These are phyloP conservation scores for Collybiopsis luxurians DNA, from an alignment of 768 basidiomycete species.

Conservation along the genomic window DNA sequence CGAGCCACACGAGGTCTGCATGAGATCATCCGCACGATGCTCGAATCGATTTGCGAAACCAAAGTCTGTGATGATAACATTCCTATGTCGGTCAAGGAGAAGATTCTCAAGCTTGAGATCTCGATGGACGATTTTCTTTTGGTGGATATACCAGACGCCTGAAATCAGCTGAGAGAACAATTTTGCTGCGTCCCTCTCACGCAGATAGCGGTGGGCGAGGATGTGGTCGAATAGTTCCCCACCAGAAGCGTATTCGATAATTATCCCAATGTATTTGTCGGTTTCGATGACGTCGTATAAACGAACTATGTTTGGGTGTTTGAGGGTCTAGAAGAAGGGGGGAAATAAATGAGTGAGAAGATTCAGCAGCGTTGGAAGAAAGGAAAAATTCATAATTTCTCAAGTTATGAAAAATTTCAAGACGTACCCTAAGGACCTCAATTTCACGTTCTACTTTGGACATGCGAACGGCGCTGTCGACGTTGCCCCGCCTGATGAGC, in stretches of 20 bases:
- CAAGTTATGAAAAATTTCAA: background rate
- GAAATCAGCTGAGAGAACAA: constrained; percentile 98
- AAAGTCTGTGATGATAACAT: constrained; percentile 99
- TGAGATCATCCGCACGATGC: constrained; percentile 88
- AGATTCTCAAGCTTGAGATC: constrained; percentile 99
- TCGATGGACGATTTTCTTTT: constrained; percentile 98
- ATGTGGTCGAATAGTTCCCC: constrained; percentile 99
- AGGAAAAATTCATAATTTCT: no score
- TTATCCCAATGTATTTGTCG: constrained; percentile 99
- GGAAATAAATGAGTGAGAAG: background rate
- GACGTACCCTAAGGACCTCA: constrained; percentile 89
- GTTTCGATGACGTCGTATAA: constrained; percentile 99
- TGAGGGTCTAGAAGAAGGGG: constrained; percentile 60
- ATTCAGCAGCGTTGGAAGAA: no score
- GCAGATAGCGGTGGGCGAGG: constrained; percentile 93
- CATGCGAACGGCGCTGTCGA: constrained; percentile 83
- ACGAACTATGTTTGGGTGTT: constrained; percentile 97
- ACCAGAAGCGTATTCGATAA: constrained; percentile 96
- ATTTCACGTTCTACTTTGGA: constrained; percentile 98
- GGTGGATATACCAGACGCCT: constrained; percentile 98
- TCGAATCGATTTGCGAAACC: constrained; percentile 99
- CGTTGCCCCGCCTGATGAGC: constrained; percentile 88
- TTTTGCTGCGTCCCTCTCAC: constrained; percentile 90
- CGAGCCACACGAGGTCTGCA: constrained; percentile 97
- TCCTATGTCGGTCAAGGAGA: constrained; percentile 93